These are phyloP conservation scores for Carallia pectinifolia DNA, from an alignment of 345 rosid genomes.

Conservation along the genomic window DNA sequence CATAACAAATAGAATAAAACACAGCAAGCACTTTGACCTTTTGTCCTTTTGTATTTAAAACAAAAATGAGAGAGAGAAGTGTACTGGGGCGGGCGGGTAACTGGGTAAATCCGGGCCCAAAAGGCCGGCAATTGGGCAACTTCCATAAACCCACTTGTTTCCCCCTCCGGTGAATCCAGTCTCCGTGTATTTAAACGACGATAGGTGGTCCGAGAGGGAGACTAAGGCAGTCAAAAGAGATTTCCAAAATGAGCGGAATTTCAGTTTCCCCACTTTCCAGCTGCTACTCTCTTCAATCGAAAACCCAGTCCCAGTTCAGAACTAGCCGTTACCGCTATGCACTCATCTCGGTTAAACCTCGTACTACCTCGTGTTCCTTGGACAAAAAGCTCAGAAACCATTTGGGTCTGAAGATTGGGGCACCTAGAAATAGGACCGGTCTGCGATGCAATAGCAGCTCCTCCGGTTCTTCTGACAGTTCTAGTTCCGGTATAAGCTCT, in stretches of 20 bases:
- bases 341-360: slow-evolving; percentile 1
- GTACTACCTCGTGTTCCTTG: background rate
- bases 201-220: too few species aligned
- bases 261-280: background rate
- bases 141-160: too few species aligned
- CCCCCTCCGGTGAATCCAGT: too few species aligned
- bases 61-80: too few species aligned
- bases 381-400: slow-evolving; percentile 7
- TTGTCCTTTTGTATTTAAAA: too few species aligned
- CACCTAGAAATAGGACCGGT: background rate
- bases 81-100: too few species aligned
- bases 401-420: background rate
- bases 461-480: slow-evolving; percentile 13
- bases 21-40: too few species aligned
- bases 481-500: slow-evolving; percentile 15
- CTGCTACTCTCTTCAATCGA: slow-evolving; percentile 14
- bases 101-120: background rate
- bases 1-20: too few species aligned
- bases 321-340: background rate
- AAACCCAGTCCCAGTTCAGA: background rate
- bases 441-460: slow-evolving; percentile 19
- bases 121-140: too few species aligned
- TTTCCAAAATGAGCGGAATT: slow-evolving; percentile 18
- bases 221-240: background rate
- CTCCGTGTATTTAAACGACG: too few species aligned